Evolutionary conservation across 2,329 filamentous ascomycete genomes (phyloP).

Genomic region (Aureobasidium sp.): DNA sequence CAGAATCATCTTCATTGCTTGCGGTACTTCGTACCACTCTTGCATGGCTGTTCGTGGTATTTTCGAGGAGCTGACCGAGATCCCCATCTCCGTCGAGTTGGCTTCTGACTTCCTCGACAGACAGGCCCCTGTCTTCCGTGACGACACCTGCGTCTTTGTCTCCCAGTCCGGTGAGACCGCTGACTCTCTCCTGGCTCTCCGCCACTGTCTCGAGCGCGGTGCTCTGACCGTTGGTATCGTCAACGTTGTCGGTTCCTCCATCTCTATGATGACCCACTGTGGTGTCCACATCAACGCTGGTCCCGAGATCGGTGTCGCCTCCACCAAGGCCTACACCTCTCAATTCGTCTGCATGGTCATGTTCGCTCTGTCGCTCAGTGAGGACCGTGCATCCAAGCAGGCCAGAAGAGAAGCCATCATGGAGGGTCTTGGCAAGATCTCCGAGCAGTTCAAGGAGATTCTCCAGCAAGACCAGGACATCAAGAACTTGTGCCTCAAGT

Average conservation of each 20-base stretch:
- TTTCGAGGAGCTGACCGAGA: constrained; percentile 96
- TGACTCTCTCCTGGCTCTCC: constrained; percentile 91
- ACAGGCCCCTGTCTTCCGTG: constrained; percentile 95
- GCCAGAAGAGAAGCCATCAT: constrained; percentile 92
- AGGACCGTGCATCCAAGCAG: constrained; percentile 93
- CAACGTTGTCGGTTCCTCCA: constrained; percentile 97
- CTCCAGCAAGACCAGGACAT: constrained; percentile 86
- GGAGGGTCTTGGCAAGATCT: constrained; percentile 80
- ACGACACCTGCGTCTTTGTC: constrained; percentile 98
- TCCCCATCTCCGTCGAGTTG: constrained; percentile 92
- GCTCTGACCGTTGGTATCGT: constrained; percentile 96
- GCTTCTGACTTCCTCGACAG: constrained; percentile 97
- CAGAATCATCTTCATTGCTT: constrained; percentile 97
- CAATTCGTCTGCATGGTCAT: constrained; percentile 99
- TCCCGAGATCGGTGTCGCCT: constrained; percentile 96
- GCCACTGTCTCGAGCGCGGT: constrained; percentile 96
- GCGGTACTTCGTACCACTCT: constrained; percentile 96
- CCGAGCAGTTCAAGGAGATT: constrained; percentile 84
- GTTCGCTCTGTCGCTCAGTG: constrained; percentile 93
- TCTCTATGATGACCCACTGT: constrained; percentile 97
- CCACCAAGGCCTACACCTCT: constrained; percentile 98
- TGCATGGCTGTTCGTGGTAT: constrained; percentile 98
- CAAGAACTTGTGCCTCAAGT: constrained; percentile 87
- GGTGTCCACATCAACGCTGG: constrained; percentile 99
- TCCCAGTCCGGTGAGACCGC: constrained; percentile 98